Base-by-base conservation (phyloP, 2,329 filamentous ascomycete species). In the Elsinoe necatrix region DNA sequence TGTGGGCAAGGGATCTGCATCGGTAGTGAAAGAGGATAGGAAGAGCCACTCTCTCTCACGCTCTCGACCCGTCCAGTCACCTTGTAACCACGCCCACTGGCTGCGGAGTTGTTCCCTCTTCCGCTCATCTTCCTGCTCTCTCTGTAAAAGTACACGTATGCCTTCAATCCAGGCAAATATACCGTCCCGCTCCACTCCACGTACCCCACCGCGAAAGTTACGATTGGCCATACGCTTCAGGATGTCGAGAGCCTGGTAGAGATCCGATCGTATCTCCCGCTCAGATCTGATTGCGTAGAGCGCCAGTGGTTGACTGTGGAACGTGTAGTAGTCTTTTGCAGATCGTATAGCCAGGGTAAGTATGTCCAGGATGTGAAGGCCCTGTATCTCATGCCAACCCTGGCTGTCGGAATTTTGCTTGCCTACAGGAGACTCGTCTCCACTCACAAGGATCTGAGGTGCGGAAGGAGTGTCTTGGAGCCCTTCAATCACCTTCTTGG, bases 281-380 rank as follows among this genome's bases (percentile, higher is more conserved):
- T 98, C 93, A 0, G 89, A 84, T 70, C 89, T 91, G 72, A 97
- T 95, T 25, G 86, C 76, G 66, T 93, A 89, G 16, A 97, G 77
- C 35, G 88, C 84, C 63, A 93, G 86, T 1, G 91, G 89, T 55
- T 91, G 80, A 66, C 95, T 87, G 68, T 97, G 93, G 3, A 89
- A 82, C 0, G 91, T 96, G 72, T 98, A 97, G 73, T 97, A 98
- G 65, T 95, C 85, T 73, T 95, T 95, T 54, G 93, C 93, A 1
- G 92, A 90, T 54, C 90, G 83, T 63, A 98, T 97, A n/a, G 92
- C 92, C 55, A 97, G 78, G 0, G 93, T 98, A 67, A 93, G 86
- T 55, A 95, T 84, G 68, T 97, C 92, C 57, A 97, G 80, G 35
- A 98, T 83, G 66, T 95, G 88, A 76, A 97, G 83, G 16, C 92